A percentile compares a stretch with the other conserved stretches of the same genome.
Conservation (phyloP, 2,329 filamentous ascomycete genomes). For the Fusarium floridanum region DNA sequence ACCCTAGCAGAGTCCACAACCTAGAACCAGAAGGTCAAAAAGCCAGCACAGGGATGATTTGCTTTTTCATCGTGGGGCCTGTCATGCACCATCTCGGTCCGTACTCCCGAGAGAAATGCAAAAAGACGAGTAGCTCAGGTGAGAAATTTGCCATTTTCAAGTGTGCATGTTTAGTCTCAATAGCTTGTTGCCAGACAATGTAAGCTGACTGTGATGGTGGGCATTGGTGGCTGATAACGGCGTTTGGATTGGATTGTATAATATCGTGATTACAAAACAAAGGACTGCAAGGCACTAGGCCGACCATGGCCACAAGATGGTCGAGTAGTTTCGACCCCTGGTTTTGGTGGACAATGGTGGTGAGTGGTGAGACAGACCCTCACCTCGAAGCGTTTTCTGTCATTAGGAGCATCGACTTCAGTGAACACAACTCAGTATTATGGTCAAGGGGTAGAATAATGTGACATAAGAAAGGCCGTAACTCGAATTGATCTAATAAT, state of each 20-base stretch:
- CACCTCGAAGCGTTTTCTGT: background rate
- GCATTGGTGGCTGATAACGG: background rate
- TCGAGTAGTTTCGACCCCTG: background rate
- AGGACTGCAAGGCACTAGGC: background rate
- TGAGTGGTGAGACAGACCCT: background rate
- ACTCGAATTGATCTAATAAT: background rate
- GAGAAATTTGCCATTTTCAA: background rate
- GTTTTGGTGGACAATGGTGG: background rate
- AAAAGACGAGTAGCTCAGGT: background rate
- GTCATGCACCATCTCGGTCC: background rate
- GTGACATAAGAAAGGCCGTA: background rate
- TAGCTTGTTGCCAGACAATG: background rate
- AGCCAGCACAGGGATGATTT: background rate
- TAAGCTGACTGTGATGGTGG: background rate
- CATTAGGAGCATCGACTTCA: background rate
- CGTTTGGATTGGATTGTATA: background rate
- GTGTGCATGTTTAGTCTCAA: background rate
- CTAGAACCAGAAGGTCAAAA: background rate
- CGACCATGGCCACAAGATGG: background rate
- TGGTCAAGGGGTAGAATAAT: background rate
- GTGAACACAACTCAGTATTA: background rate
- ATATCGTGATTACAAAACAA: background rate
- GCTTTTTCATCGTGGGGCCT: background rate
- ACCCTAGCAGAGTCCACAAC: background rate
- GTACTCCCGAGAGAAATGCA: background rate